Base-by-base conservation (phyloP, 768 basidiomycete genomes). In the Pholiota microspora region DNA sequence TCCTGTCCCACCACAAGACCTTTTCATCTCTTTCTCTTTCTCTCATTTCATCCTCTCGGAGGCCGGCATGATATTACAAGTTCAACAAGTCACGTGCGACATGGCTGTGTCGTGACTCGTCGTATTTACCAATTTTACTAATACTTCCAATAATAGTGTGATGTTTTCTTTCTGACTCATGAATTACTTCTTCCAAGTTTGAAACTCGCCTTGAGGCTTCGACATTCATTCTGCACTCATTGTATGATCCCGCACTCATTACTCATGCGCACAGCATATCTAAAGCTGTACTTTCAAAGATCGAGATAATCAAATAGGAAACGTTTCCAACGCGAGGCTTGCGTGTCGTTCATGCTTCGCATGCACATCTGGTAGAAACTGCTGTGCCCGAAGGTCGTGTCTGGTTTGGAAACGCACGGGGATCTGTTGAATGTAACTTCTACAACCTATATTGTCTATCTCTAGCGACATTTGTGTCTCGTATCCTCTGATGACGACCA, bases 281-380 rank as follows among this genome's bases (percentile, higher is more conserved):
- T 48, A 25, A 49, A 46, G 35, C 48, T 34, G 25, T 46, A 57
- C 46, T 53, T 55, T 44, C 55, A 35, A 21, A 49, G 29, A 53
- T 42, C 35, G 38, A 50, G 51, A 49, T 53, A 57, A 51, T 54
- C 53, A 51, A 24, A 15, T 21, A 16, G 29, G 38, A 48, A 56
- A 60, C 59, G 59, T 53, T 55, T 47, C 42, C 45, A 5, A 25
- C 36, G 47, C 40, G 55, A 59, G 63, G 60, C 40, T 31, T 15
- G 28, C 27, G 3, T 21, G 18, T 24, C n/a, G 3, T 46, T 54
- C 31, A 10, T 35, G 27, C 21, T 42, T 7, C 9, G 12, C 40
- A 21, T 18, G n/a, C n/a, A n/a, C n/a, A n/a, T n/a, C n/a, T n/a
- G n/a, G n/a, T n/a, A n/a, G n/a, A n/a, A n/a, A n/a, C 35, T 4